phyloP scores from a whole-genome alignment of 768 basidiomycete genomes.

The Cystofilobasidium capitatum region DNA sequence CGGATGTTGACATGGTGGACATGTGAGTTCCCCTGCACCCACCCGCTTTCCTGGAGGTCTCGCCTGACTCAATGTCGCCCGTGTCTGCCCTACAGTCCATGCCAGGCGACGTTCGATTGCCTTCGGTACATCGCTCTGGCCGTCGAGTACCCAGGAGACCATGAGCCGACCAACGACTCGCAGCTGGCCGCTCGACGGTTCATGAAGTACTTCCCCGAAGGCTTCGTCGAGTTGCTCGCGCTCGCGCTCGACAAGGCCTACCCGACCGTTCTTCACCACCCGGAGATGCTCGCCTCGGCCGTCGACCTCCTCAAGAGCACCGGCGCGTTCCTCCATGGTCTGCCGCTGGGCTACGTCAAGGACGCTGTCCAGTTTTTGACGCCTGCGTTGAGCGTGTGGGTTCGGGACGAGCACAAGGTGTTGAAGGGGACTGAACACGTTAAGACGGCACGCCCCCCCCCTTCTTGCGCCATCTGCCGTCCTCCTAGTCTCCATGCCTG shows the following conservation, averaged over 20 bases:
- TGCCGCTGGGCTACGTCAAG: constrained; percentile 18
- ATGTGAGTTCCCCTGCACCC: not conserved
- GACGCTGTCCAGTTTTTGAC: constrained; percentile 8
- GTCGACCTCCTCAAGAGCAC: constrained; percentile 10
- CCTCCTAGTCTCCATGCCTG: not conserved
- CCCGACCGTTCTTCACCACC: not conserved
- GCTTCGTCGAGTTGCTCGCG: constrained; percentile 16
- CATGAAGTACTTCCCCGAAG: constrained; percentile 22
- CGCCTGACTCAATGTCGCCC: not conserved
- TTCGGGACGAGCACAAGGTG: constrained; percentile 12
- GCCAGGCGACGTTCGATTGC: constrained; percentile 9
- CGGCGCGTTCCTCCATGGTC: constrained; percentile 6
- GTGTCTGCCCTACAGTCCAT: constrained; percentile 1
- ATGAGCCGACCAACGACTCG: constrained; percentile 18
- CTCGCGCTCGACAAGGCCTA: constrained; percentile 17
- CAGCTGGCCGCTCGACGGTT: constrained; percentile 13
- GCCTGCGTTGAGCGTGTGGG: constrained; percentile 3
- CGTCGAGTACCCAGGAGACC: constrained; percentile 12
- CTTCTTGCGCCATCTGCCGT: not conserved
- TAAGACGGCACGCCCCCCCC: not conserved
- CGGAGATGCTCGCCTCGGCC: constrained; percentile 5
- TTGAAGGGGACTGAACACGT: not conserved
- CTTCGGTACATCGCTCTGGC: constrained; percentile 8
- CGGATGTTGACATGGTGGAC: constrained; percentile 22
- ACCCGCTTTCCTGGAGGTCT: too few species aligned